Percentiles rank a stretch among this genome's conserved stretches.
Evolutionary conservation across 202 grass and related monocot species (phyloP).

Genomic region (Saccharum hybrid): DNA sequence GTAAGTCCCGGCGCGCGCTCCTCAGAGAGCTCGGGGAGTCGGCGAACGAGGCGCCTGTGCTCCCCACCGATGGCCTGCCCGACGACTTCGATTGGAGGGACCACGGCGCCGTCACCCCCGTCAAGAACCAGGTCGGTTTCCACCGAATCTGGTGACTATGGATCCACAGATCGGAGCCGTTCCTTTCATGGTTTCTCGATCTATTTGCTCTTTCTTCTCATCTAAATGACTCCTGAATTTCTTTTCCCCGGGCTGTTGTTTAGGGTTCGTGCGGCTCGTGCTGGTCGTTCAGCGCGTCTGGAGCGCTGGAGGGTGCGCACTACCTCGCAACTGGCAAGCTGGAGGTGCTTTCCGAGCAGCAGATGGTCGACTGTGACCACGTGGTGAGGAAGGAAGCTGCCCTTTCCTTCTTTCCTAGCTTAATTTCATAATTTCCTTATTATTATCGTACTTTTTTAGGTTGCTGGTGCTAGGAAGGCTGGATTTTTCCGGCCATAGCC

Average conservation of each 20-base stretch:
- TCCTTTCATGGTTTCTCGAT: background rate
- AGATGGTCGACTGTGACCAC: conserved; percentile 92
- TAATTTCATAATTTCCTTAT: background rate
- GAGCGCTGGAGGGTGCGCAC: conserved; percentile 86
- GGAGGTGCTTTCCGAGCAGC: conserved; percentile 87
- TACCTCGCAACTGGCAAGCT: conserved; percentile 85
- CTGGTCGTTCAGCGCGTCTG: conserved; percentile 93
- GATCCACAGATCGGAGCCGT: conserved; percentile 11
- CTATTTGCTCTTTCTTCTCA: background rate
- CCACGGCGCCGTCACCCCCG: conserved; percentile 65
- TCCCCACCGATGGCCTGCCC: conserved; percentile 73
- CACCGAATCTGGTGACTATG: background rate
- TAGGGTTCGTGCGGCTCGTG: conserved; percentile 95
- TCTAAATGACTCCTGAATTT: conserved; percentile 3
- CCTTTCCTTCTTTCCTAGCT: background rate
- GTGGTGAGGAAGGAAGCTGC: conserved; percentile 47
- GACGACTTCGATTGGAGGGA: conserved; percentile 86
- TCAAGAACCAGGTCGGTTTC: conserved; percentile 78
- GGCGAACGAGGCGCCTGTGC: conserved; percentile 58
- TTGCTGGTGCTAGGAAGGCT: background rate
- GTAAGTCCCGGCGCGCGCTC: conserved; percentile 46
- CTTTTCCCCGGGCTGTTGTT: background rate
- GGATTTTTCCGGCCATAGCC: conserved; percentile 28
- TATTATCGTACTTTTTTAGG: background rate
- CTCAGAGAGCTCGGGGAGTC: conserved; percentile 37